These are phyloP conservation scores for Digitaria exilis DNA, from an alignment of 202 grass and related monocot genomes.

Conservation along the genomic window DNA sequence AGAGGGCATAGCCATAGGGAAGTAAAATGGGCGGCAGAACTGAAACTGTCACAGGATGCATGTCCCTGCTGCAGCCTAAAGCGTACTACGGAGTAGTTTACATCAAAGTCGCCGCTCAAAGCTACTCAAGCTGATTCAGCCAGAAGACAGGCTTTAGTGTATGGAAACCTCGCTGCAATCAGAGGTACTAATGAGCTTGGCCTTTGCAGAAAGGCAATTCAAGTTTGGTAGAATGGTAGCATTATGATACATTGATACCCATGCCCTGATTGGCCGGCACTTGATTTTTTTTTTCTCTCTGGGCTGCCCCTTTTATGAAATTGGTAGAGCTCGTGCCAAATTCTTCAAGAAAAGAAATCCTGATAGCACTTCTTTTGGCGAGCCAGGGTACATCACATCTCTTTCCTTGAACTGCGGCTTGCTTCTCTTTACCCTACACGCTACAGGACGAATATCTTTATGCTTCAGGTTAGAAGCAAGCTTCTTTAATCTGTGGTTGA, in stretches of 20 bases:
- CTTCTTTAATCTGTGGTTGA: neutral
- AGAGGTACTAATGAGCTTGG: neutral
- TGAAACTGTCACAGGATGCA: neutral
- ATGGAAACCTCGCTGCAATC: neutral
- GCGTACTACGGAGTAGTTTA: neutral
- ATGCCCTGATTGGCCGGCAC: neutral
- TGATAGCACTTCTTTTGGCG: neutral
- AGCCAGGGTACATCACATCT: neutral
- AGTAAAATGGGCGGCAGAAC: neutral
- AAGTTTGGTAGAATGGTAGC: neutral
- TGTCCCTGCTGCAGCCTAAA: neutral
- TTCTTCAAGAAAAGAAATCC: neutral
- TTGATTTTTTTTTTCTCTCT: neutral
- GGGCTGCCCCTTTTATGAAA: neutral
- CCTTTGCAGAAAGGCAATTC: neutral
- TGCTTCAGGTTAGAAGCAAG: neutral
- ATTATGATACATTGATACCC: neutral
- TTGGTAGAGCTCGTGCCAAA: neutral
- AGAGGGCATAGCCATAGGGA: neutral
- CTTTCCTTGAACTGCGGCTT: neutral
- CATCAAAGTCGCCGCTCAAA: neutral
- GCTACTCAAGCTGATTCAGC: neutral
- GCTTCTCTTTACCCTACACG: neutral
- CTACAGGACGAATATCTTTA: neutral
- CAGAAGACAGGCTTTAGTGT: neutral